A percentile compares a stretch with the other conserved stretches of the same genome.
phyloP scores from a whole-genome alignment of 495 filamentous ascomycete species.

The Aspergillus affinis region DNA sequence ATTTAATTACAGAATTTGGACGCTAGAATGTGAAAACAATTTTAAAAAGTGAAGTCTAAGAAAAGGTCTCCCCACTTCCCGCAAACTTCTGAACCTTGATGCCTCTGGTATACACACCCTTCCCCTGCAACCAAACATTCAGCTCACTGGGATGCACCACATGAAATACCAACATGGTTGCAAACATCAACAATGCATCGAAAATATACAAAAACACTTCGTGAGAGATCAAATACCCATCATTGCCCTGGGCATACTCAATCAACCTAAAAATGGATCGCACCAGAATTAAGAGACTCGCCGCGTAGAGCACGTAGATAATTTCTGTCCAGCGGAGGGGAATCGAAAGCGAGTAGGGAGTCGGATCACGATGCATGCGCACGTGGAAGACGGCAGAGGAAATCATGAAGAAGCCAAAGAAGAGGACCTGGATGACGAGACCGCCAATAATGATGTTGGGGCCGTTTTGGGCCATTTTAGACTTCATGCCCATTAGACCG shows the following conservation, averaged over 20 bases:
- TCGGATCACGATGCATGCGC: slow-evolving; percentile 25
- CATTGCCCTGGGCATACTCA: slow-evolving; percentile 55
- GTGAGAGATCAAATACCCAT: slow-evolving; percentile 45
- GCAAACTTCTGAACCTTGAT: too few species aligned
- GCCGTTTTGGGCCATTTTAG: slow-evolving; percentile 17
- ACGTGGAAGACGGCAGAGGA: slow-evolving; percentile 29
- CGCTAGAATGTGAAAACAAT: too few species aligned
- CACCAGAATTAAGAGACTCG: slow-evolving; percentile 49
- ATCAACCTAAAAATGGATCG: slow-evolving; percentile 58
- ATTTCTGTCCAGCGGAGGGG: background rate
- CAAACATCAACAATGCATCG: background rate
- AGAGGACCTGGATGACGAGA: slow-evolving; percentile 31
- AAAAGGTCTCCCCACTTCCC: too few species aligned
- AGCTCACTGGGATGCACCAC: background rate
- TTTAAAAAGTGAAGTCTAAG: too few species aligned
- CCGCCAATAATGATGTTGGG: slow-evolving; percentile 40
- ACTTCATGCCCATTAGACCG: slow-evolving; percentile 6
- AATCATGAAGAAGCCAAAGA: slow-evolving; percentile 24
- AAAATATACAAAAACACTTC: slow-evolving; percentile 55
- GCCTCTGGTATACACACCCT: too few species aligned
- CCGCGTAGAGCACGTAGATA: slow-evolving; percentile 3
- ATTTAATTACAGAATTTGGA: too few species aligned
- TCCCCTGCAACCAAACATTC: too few species aligned
- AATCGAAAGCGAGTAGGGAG: slow-evolving; percentile 7
- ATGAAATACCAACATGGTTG: background rate